These are phyloP conservation scores for Aspergillus carbonarius DNA, from an alignment of 2,329 filamentous ascomycete genomes.

Conservation along the genomic window DNA sequence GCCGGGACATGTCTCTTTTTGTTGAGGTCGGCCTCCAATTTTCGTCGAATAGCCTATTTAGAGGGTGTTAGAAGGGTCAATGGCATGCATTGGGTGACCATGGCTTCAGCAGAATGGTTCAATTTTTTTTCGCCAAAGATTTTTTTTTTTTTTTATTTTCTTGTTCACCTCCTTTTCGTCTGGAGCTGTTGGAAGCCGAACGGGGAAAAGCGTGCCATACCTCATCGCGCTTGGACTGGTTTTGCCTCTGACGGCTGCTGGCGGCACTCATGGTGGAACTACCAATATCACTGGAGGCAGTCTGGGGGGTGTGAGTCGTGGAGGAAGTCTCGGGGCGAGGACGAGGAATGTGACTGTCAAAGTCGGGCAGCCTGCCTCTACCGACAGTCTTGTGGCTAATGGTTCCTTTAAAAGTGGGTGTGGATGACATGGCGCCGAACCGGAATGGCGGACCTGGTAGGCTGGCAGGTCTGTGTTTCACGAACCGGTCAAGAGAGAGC, in stretches of 20 bases:
- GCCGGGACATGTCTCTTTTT: conserved; percentile 87
- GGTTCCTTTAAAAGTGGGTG: conserved; percentile 59
- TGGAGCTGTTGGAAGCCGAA: neutral
- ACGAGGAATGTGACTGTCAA: conserved; percentile 60
- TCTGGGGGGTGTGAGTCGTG: conserved; percentile 38
- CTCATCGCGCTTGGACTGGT: conserved; percentile 98
- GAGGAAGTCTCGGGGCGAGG: conserved; percentile 55
- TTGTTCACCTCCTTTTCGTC: neutral
- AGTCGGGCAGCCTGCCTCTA: conserved; percentile 54
- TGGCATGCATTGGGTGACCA: neutral
- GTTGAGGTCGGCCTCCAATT: conserved; percentile 95
- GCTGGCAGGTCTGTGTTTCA: conserved; percentile 22
- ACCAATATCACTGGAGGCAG: conserved; percentile 52
- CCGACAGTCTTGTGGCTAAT: conserved; percentile 53
- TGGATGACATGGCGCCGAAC: conserved; percentile 53
- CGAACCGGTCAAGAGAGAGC: conserved; percentile 18
- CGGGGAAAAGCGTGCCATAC: conserved; percentile 48
- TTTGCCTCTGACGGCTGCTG: conserved; percentile 90
- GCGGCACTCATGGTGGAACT: conserved; percentile 74
- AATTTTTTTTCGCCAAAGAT: no score
- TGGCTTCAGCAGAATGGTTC: neutral
- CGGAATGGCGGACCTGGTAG: conserved; percentile 5
- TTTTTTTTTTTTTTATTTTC: conserved; percentile 1
- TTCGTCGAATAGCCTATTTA: conserved; percentile 83
- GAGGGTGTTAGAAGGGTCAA: conserved; percentile 8